A percentile compares a stretch with the other conserved stretches of the same genome.
These are phyloP conservation scores for Daldinia loculata DNA, from an alignment of 495 filamentous ascomycete genomes.

Conservation along the genomic window DNA sequence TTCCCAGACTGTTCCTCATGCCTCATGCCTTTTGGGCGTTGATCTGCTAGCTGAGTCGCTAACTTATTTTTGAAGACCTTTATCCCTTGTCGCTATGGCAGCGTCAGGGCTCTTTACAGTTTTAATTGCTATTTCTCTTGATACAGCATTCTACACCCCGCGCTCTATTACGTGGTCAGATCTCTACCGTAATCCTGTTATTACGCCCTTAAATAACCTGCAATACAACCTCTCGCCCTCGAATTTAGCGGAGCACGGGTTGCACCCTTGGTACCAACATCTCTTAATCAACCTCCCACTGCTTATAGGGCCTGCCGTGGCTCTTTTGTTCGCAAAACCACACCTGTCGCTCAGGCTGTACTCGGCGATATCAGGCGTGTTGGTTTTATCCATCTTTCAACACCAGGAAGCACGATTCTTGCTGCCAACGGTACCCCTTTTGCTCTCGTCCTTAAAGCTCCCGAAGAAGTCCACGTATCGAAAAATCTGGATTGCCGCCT, in stretches of 20 bases:
- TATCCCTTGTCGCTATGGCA: slow-evolving; percentile 69
- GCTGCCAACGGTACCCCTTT: slow-evolving; percentile 84
- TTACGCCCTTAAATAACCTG: slow-evolving; percentile 93
- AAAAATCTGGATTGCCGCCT: slow-evolving; percentile 69
- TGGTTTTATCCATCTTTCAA: slow-evolving; percentile 81
- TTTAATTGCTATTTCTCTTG: slow-evolving; percentile 75
- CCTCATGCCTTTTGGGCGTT: background rate
- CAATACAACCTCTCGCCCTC: slow-evolving; percentile 78
- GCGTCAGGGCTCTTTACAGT: slow-evolving; percentile 68
- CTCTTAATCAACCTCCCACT: slow-evolving; percentile 84
- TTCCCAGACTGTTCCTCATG: background rate
- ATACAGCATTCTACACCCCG: slow-evolving; percentile 81
- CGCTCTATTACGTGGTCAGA: slow-evolving; percentile 65
- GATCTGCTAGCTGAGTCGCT: background rate
- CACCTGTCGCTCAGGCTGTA: slow-evolving; percentile 67
- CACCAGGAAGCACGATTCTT: slow-evolving; percentile 98
- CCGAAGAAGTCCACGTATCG: slow-evolving; percentile 62
- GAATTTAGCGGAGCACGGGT: slow-evolving; percentile 88
- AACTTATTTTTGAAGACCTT: slow-evolving; percentile 61
- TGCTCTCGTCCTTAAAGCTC: slow-evolving; percentile 81
- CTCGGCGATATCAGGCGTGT: slow-evolving; percentile 83
- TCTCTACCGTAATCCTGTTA: slow-evolving; percentile 67
- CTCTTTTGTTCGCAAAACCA: slow-evolving; percentile 69
- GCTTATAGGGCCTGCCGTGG: slow-evolving; percentile 86
- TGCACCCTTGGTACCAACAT: slow-evolving; percentile 94